Percentiles rank a stretch among this genome's conserved stretches.
Conservation (phyloP, 768 basidiomycete species). For the Amanita molliuscula region DNA sequence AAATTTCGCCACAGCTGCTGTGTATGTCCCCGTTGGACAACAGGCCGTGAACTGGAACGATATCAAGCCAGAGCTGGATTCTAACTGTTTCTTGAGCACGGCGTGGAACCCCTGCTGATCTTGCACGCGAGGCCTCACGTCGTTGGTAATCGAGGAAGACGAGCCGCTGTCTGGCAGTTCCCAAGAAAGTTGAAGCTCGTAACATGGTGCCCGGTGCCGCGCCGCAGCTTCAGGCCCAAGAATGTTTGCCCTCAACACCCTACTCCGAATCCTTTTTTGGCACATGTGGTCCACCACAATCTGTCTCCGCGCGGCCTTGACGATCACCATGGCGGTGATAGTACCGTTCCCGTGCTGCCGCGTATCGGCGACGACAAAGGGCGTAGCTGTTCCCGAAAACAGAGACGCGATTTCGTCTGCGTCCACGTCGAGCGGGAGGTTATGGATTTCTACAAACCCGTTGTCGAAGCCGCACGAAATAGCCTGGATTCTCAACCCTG, state of each 20-base stretch:
- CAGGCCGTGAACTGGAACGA: background rate
- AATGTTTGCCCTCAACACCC: background rate
- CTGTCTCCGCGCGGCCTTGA: background rate
- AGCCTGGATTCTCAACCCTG: slow-evolving; percentile 8
- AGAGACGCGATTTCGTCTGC: slow-evolving; percentile 7
- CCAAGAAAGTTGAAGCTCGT: background rate
- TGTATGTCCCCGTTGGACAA: background rate
- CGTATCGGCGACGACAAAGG: slow-evolving; percentile 13
- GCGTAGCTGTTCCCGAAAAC: slow-evolving; percentile 6
- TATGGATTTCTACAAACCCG: slow-evolving; percentile 8
- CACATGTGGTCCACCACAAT: background rate
- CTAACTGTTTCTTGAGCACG: background rate
- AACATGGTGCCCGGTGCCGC: background rate
- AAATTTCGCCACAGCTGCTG: background rate
- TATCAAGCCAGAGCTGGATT: background rate
- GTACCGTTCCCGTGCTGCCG: slow-evolving; percentile 6
- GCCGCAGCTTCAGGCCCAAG: background rate
- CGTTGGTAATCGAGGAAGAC: background rate
- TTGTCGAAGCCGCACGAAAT: slow-evolving; percentile 12
- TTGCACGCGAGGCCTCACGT: background rate
- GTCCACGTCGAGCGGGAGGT: slow-evolving; percentile 9
- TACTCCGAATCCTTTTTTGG: background rate
- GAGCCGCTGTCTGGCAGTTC: background rate
- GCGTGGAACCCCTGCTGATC: background rate
- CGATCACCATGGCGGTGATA: background rate